Evolutionary conservation across 2,329 filamentous ascomycete species (phyloP), one percentile per base, ranked within the genome.

Genomic region (Helotiales sp.): DNA sequence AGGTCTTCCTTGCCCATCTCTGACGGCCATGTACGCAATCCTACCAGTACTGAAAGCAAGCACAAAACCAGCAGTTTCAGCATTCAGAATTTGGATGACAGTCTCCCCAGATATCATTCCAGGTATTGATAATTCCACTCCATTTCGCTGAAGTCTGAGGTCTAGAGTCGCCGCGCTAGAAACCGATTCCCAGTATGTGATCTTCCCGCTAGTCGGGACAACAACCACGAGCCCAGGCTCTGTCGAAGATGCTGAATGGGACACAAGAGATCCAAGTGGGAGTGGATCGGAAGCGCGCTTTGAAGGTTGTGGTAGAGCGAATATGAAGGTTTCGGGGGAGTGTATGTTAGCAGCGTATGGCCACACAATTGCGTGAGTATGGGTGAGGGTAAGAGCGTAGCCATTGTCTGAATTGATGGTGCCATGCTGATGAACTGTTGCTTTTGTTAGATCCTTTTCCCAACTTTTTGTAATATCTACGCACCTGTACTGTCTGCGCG

Each of bases 131-230:
- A 92, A 88, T 75, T 96, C 93, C 17, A 97, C 87, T 17, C 92
- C 92, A 71, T 89, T 90, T 71, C 91, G 89, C 75, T 92, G 91
- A 77, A 96, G 91, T 71, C 91, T 75, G 47, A 96, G 87, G 70
- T 92, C 92, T 64, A 96, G 85, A 0, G 93, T 93, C 45, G 93
- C 92, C 10, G 93, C 93, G 78, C 89, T 93, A 64, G 95, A 93
- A 70, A 98, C 92, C 45, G 93, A 96, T 78, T 98, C 96, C 93
- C 96, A 98, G 79, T 96, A 98, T 52, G 93, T 90, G 61, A 98
- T 88, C 78, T 90, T 94, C 61, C 96, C 96, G 58, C 86, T 93
- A 20, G 87, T 87, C 13, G 95, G 92, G 81, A 95, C 92, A 43
- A 98, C 85, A 43, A 97, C 87, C 30, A 99, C 88, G 43, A 99